A percentile compares a stretch with the other conserved stretches of the same genome.
These are phyloP conservation scores for Pseudopithomyces maydicus DNA, from an alignment of 2,329 filamentous ascomycete genomes.

Conservation along the genomic window DNA sequence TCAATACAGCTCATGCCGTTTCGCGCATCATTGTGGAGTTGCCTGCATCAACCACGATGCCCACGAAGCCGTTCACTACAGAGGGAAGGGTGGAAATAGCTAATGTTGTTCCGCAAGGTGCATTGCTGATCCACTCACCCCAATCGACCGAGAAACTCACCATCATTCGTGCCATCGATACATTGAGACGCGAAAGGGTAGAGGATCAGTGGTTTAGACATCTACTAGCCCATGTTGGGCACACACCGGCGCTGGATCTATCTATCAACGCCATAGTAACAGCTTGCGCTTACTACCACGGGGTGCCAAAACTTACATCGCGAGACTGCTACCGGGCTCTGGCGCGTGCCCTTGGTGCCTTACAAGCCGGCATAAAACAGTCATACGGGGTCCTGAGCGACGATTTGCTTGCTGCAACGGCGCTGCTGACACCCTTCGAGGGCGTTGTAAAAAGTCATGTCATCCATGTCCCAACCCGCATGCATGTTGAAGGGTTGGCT, in stretches of 20 bases:
- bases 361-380: slow-evolving; percentile 17
- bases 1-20: not conserved
- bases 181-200: slow-evolving; percentile 17
- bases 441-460: slow-evolving; percentile 17
- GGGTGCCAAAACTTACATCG: slow-evolving; percentile 18
- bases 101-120: not conserved
- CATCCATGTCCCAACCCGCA: slow-evolving; percentile 11
- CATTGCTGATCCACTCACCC: not conserved
- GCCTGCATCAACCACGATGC: not conserved
- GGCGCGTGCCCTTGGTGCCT: slow-evolving; percentile 17
- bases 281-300: slow-evolving; percentile 19
- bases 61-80: not conserved
- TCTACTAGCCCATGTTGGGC: slow-evolving; percentile 19
- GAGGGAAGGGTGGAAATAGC: not conserved
- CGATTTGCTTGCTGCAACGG: slow-evolving; percentile 19
- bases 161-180: slow-evolving; percentile 18
- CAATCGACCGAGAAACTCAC: slow-evolving; percentile 12
- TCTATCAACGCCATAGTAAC: slow-evolving; percentile 22
- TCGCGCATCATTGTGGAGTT: not conserved
- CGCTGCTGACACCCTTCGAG: slow-evolving; percentile 18
- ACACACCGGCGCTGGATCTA: slow-evolving; percentile 19
- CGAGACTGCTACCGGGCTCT: slow-evolving; percentile 20
- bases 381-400: slow-evolving; percentile 14
- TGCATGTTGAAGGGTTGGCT: slow-evolving; percentile 20
- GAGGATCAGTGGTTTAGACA: slow-evolving; percentile 23